Percentiles rank a stretch among this genome's conserved stretches.
Evolutionary conservation across 345 rosid genomes (phyloP).

Genomic region (Syzygium aromaticum): DNA sequence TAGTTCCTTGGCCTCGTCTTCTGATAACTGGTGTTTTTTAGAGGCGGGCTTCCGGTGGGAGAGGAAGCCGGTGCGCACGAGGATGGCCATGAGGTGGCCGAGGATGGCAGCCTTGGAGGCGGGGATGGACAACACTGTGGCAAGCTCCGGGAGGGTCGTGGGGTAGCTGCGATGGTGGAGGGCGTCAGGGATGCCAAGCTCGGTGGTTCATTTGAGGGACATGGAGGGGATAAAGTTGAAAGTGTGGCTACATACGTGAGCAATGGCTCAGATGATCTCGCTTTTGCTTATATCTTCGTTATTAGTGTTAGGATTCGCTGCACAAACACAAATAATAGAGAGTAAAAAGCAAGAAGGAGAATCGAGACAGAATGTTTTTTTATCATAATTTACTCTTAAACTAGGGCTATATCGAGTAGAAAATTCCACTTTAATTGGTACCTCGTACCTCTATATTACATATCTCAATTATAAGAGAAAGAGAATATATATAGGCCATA

Average conservation of each 20-base stretch:
- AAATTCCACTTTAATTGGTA: no score
- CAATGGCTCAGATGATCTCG: constrained; percentile 18
- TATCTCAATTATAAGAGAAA: no score
- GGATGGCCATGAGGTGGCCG: constrained; percentile 28
- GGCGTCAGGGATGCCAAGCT: constrained; percentile 33
- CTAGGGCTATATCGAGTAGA: no score
- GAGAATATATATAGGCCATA: no score
- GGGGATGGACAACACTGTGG: constrained; percentile 10
- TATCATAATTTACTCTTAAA: no score
- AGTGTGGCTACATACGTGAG: constrained; percentile 23
- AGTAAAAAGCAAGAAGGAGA: no score
- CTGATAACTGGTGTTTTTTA: neutral
- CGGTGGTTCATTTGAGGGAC: constrained; percentile 30
- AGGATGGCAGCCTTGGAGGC: constrained; percentile 11
- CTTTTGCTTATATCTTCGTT: neutral
- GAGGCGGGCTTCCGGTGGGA: neutral
- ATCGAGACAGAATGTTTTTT: no score
- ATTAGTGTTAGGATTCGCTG: neutral
- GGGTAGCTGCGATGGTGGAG: constrained; percentile 29
- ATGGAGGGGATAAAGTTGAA: constrained; percentile 32
- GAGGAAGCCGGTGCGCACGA: constrained; percentile 36
- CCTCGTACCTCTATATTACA: no score
- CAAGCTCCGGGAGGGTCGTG: constrained; percentile 18
- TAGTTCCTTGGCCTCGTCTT: neutral
- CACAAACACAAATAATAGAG: no score